A percentile compares a stretch with the other conserved stretches of the same genome.
These are phyloP conservation scores for Syzygium malaccense DNA, from an alignment of 441 rosid species.

Conservation along the genomic window DNA sequence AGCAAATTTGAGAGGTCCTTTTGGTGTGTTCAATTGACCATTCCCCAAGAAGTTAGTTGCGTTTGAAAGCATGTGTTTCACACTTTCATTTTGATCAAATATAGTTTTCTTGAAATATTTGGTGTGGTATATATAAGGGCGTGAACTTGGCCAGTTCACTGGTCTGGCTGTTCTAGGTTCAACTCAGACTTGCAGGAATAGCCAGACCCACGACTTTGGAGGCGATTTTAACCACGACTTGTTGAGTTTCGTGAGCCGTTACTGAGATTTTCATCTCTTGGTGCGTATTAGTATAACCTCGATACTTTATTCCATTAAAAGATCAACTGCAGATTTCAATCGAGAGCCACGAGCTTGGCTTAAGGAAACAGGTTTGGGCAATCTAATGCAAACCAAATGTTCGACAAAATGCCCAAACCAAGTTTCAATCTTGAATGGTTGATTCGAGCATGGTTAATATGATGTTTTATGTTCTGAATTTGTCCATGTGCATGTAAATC, in stretches of 20 bases:
- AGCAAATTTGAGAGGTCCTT: not conserved
- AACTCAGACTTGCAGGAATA: not conserved
- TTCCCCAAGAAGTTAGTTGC: not conserved
- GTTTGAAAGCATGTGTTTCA: not conserved
- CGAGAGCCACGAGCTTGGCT: not conserved
- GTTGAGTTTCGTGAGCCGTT: not conserved
- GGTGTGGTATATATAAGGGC: not conserved
- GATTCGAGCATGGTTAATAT: not conserved
- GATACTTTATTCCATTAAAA: not conserved
- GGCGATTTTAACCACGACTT: not conserved
- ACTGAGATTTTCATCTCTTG: not conserved
- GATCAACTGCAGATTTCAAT: not conserved
- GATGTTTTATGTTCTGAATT: not conserved
- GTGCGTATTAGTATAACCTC: not conserved
- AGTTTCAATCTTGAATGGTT: not conserved
- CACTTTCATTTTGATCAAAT: not conserved
- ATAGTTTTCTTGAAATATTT: not conserved
- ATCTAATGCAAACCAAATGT: not conserved
- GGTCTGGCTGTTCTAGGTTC: not conserved
- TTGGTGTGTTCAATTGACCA: not conserved
- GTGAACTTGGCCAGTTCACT: not conserved
- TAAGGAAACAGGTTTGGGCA: fast-evolving
- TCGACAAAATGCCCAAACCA: not conserved
- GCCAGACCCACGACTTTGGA: not conserved
- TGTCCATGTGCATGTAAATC: not conserved